phyloP scores from a whole-genome alignment of 441 rosid species.

The Erodium trifolium region DNA sequence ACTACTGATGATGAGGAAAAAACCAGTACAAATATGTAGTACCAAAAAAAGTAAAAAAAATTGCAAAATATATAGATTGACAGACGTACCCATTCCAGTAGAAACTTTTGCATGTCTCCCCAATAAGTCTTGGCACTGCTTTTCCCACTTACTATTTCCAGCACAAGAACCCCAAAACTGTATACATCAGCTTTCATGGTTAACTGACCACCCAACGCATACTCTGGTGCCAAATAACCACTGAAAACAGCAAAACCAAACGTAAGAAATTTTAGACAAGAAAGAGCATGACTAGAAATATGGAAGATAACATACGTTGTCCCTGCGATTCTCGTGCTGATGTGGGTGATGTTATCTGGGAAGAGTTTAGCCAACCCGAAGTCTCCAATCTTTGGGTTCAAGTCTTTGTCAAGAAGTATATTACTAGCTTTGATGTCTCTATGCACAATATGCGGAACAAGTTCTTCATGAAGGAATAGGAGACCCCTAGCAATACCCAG shows the following conservation, averaged over 20 bases:
- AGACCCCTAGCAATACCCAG: conserved; percentile 60
- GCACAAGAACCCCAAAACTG: conserved; percentile 34
- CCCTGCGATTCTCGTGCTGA: conserved; percentile 76
- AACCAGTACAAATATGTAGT: no score
- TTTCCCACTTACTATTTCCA: conserved; percentile 76
- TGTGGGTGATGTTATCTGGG: conserved; percentile 65
- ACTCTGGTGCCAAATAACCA: conserved; percentile 98
- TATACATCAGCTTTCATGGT: conserved; percentile 68
- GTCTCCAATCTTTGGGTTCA: no score
- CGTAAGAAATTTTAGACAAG: conserved; percentile 9
- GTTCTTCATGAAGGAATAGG: conserved; percentile 49
- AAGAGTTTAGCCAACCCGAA: not conserved
- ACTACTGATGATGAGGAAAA: no score
- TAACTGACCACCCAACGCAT: conserved; percentile 74
- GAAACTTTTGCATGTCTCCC: conserved; percentile 34
- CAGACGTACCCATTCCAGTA: conserved; percentile 40
- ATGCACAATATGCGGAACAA: conserved; percentile 53
- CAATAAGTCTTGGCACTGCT: conserved; percentile 49
- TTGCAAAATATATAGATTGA: conserved; percentile 3
- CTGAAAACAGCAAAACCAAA: conserved; percentile 31
- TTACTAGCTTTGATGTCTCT: no score
- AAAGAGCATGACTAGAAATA: conserved; percentile 21
- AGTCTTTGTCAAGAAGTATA: no score
- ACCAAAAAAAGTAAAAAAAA: no score
- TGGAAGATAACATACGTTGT: conserved; percentile 42